A percentile compares a stretch with the other conserved stretches of the same genome.
Evolutionary conservation across 352 stramenopile genomes (phyloP).

Genomic region (Aphanomyces euteiches): DNA sequence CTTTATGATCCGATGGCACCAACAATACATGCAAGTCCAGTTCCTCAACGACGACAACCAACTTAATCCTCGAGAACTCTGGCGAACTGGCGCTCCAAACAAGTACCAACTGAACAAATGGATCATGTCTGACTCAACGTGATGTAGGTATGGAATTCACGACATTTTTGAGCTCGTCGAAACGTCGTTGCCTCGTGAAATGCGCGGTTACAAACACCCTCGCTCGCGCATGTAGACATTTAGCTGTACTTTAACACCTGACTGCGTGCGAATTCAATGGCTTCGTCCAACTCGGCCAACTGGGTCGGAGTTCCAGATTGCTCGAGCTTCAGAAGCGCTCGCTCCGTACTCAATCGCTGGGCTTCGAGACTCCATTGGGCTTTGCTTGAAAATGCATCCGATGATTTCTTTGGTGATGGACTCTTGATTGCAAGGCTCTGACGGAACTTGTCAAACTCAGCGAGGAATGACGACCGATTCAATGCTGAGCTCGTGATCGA

Average conservation of each 20-base stretch:
- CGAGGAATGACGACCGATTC: constrained; percentile 27
- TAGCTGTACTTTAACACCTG: constrained; percentile 3
- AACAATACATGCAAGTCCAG: constrained; percentile 85
- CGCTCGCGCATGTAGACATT: constrained; percentile 70
- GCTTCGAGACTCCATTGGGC: constrained; percentile 24
- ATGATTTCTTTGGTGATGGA: not conserved
- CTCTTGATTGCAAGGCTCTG: constrained; percentile 2
- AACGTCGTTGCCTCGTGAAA: constrained; percentile 83
- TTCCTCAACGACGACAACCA: constrained; percentile 85
- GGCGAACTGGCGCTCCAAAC: constrained; percentile 85
- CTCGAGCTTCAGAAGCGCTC: constrained; percentile 13
- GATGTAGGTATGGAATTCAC: constrained; percentile 79
- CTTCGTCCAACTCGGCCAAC: not conserved
- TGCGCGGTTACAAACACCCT: constrained; percentile 85
- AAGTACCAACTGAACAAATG: constrained; percentile 19
- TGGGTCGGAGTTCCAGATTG: constrained; percentile 11
- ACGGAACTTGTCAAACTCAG: constrained; percentile 22
- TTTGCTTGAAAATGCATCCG: constrained; percentile 5
- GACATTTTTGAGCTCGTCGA: constrained; percentile 85
- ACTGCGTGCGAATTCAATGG: constrained; percentile 8
- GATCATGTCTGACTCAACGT: no score
- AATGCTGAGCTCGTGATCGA: constrained; percentile 22
- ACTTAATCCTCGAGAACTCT: constrained; percentile 85
- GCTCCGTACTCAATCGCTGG: constrained; percentile 22
- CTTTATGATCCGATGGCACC: constrained; percentile 93